Evolutionary conservation across 768 basidiomycete species (phyloP), one percentile per base, ranked within the genome.

Genomic region (Imleria badia): DNA sequence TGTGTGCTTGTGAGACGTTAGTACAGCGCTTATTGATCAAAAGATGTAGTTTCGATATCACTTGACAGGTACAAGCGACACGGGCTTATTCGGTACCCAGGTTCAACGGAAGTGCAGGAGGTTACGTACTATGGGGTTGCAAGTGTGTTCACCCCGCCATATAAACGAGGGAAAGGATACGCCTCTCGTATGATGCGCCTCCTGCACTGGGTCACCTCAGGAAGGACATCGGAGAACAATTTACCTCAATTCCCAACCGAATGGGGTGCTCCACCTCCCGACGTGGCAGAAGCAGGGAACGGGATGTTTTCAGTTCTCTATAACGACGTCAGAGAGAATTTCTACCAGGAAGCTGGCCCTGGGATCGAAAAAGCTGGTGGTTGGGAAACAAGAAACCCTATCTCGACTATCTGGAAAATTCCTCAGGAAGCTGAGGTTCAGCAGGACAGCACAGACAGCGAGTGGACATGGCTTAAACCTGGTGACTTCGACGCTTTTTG

Each of bases 1-100:
- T 80, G 61, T 84, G 78, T 60, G 77, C 84, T 19, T 85, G 84
- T 61, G 80, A 83, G 72, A 85, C 82, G 86, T 86, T 60, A 62
- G 77, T 73, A 6, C 17, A 15, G 3, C 23, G 14, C 2, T 51
- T 51, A 26, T 49, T 39, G n/a, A 48, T 51, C 12, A 13, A 33
- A 51, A 49, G 22, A 35, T 58, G 23, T 8, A 12, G 17, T 45
- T 5, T 45, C 14, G 38, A 31, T 26, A 33, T 33, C 33, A 26
- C 26, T 26, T 26, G 26, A 26, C 66, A 80, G 59, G 52, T 75
- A 70, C 52, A 72, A 71, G 35, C 69, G 75, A n/a, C 56, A 58
- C 3, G 75, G 68, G 19, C 48, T 67, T 5, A 19, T 67, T 62
- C 71, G 19, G 55, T 77, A 45, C 64, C 65, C 45, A 42, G 60